Conservation (phyloP, 164 flowering plant species). For the Vitis amurensis region DNA sequence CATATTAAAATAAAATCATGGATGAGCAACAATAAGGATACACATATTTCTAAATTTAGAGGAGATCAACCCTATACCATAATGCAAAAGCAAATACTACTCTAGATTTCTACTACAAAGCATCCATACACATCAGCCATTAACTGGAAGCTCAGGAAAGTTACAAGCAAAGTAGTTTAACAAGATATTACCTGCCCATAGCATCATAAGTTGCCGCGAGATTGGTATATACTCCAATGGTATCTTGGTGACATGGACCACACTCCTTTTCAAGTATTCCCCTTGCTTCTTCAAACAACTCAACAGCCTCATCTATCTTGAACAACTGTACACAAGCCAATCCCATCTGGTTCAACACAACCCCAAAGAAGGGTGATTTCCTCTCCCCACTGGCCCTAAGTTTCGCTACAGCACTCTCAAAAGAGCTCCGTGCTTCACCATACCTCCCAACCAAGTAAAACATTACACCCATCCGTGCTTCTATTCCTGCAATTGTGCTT, state of each 20-base stretch:
- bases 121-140: not conserved
- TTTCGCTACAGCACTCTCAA: constrained; percentile 78
- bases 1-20: no score
- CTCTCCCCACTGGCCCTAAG: constrained; percentile 91
- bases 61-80: not conserved
- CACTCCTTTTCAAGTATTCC: constrained; percentile 82
- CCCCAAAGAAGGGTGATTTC: constrained; percentile 94
- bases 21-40: not conserved
- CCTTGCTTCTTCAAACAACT: constrained; percentile 90
- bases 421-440: constrained; percentile 71
- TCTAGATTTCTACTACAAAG: not conserved
- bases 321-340: constrained; percentile 87
- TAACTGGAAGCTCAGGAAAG: not conserved
- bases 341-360: constrained; percentile 96
- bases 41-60: not conserved
- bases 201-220: constrained; percentile 99
- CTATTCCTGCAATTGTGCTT: constrained; percentile 87
- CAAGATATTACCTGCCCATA: constrained; percentile 76
- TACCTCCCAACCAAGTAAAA: constrained; percentile 78
- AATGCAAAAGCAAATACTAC: not conserved
- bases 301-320: constrained; percentile 92
- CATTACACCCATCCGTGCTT: constrained; percentile 97
- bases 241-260: constrained; percentile 89
- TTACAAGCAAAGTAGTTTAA: not conserved
- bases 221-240: constrained; percentile 91